phyloP scores from a whole-genome alignment of 2,329 filamentous ascomycete genomes.

The Claviceps purpurea region DNA sequence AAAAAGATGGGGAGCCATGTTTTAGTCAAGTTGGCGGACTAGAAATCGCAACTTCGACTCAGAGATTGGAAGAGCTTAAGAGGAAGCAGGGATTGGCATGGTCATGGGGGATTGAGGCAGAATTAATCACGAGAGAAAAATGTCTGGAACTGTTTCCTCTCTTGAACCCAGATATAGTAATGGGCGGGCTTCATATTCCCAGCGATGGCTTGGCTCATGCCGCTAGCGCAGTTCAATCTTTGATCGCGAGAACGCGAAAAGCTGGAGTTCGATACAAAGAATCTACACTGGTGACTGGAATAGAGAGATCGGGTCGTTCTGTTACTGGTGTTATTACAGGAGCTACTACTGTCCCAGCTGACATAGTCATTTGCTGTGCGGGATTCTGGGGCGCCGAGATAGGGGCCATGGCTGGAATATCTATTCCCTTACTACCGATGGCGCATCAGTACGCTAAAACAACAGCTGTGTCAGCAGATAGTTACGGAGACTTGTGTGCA shows the following conservation, averaged over 20 bases:
- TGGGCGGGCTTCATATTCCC: constrained; percentile 47
- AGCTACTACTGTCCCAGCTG: constrained; percentile 36
- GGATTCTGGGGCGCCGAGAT: constrained; percentile 55
- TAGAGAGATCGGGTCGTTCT: constrained; percentile 31
- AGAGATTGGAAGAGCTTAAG: constrained; percentile 46
- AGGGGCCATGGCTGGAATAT: constrained; percentile 44
- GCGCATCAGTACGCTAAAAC: constrained; percentile 54
- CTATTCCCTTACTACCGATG: constrained; percentile 45
- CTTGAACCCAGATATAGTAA: constrained; percentile 36
- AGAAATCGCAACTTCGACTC: constrained; percentile 48
- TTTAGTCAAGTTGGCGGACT: constrained; percentile 52
- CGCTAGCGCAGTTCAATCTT: constrained; percentile 45
- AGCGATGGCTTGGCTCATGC: constrained; percentile 48
- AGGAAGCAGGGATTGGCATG: constrained; percentile 46
- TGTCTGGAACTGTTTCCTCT: constrained; percentile 41
- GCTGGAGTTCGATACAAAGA: constrained; percentile 47
- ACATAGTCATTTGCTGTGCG: constrained; percentile 49
- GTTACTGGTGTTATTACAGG: constrained; percentile 44
- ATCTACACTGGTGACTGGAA: constrained; percentile 42
- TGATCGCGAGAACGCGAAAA: constrained; percentile 42
- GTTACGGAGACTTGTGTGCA: constrained; percentile 13
- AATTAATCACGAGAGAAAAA: constrained; percentile 36
- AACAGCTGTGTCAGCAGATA: constrained; percentile 32
- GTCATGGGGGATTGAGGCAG: constrained; percentile 46
- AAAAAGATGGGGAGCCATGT: constrained; percentile 25